phyloP scores from a whole-genome alignment of 2,329 filamentous ascomycete genomes.

The Fusarium mundagurra region DNA sequence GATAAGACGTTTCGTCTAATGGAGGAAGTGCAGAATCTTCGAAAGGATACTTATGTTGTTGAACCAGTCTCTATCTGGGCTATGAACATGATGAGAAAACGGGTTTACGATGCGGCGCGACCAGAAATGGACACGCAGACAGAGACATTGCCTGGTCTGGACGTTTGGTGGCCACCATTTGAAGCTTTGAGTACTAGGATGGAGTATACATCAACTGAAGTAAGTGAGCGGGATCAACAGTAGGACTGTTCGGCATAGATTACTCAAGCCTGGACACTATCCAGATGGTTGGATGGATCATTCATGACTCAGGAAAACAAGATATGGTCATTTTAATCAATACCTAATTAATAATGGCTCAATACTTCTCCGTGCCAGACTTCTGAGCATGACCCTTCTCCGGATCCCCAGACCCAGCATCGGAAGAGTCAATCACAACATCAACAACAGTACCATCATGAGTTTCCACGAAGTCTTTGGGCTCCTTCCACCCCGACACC shows the following conservation, averaged over 20 bases:
- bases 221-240: background rate
- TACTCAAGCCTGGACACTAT: accelerated
- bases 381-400: background rate
- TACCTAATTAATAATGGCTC: accelerated
- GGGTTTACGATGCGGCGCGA: background rate
- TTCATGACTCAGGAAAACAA: accelerated
- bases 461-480: background rate
- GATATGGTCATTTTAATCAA: accelerated
- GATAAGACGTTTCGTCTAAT: background rate
- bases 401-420: background rate
- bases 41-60: background rate
- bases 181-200: background rate
- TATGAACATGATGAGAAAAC: background rate
- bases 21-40: background rate
- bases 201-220: background rate
- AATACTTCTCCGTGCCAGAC: background rate
- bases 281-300: too few relatives aligned
- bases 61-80: background rate
- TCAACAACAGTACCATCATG: background rate
- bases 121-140: accelerated
- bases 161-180: background rate
- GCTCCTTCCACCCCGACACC: background rate
- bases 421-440: background rate
- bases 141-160: background rate
- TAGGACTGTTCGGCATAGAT: accelerated